Base-by-base conservation (phyloP, 2,329 filamentous ascomycete genomes). In the Arachnomyces sp. region DNA sequence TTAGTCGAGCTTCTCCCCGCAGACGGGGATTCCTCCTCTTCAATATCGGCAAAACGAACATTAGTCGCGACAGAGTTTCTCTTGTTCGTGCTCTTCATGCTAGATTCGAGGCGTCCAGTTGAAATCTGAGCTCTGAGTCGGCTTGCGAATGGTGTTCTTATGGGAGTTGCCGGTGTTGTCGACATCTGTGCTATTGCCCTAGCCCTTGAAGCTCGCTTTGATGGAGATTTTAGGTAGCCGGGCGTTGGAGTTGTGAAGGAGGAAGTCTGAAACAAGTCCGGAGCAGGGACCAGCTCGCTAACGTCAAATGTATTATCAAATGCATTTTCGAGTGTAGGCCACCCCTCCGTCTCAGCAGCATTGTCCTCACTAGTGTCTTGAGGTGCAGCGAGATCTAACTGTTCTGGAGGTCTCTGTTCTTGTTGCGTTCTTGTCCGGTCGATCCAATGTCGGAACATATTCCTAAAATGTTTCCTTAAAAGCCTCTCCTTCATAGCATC, bases 391-490 rank as follows among this genome's bases (percentile, higher is more conserved):
- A 57, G 37, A n/a, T 56, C 41, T 34, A 55, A 54, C 3, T 52
- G 56, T 2, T 53, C 51, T 5, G 50, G 52, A 43, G 59, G 60
- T 32, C 52, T 55, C 28, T 53, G 52, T 38, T 56, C 58, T 11
- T 54, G 42, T 34, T 52, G 53, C 40, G 45, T 38, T 36, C 56
- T 52, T 28, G 70, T 63, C 39, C 67, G 68, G 12, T 71, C 67
- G 9, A 63, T 52, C 76, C 77, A 81, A 44, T 72, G 68, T 16
- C 71, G 63, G 36, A 80, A 57, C 63, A 79, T 74, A 21, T 68
- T 68, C 41, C 72, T 66, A 18, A 70, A 60, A 53, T 79, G 77
- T 45, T 73, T 73, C 40, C 73, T 66, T 29, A 72, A 63, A 45
- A 73, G 76, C 13, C 75, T 62, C 13, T 71, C 65, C 36, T 65